Conservation (phyloP, 306 rosid genomes). For the Sechiopsis laciniata region DNA sequence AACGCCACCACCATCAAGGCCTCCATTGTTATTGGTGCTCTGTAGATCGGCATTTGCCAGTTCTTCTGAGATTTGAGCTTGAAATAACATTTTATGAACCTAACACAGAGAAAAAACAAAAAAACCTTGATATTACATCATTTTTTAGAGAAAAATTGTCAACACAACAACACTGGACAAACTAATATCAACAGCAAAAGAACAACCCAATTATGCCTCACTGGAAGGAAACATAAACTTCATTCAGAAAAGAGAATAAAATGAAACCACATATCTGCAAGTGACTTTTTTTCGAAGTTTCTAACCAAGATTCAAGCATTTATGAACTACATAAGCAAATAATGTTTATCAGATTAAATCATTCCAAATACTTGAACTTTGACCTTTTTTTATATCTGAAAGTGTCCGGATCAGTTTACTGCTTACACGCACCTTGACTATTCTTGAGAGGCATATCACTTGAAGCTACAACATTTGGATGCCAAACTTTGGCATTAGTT, state of each 20-base stretch:
- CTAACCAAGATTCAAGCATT: not conserved
- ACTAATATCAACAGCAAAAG: too few species aligned
- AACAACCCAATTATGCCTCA: too few species aligned
- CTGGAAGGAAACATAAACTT: not conserved
- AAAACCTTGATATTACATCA: not conserved
- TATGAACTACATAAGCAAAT: not conserved
- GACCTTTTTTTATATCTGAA: too few species aligned
- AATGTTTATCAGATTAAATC: too few species aligned
- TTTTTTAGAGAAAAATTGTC: too few species aligned
- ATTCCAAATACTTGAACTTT: too few species aligned
- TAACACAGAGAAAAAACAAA: not conserved
- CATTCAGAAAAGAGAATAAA: not conserved
- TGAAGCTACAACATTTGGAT: too few species aligned
- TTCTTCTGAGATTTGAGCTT: conserved; percentile 22
- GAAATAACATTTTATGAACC: conserved; percentile 12
- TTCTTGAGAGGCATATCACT: too few species aligned
- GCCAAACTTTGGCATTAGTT: too few species aligned
- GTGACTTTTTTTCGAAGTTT: not conserved
- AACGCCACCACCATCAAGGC: conserved; percentile 24
- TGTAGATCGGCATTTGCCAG: conserved; percentile 16
- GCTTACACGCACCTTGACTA: too few species aligned
- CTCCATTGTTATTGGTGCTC: not conserved
- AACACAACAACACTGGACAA: too few species aligned
- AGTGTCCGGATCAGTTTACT: too few species aligned
- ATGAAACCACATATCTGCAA: not conserved